Evolutionary conservation across 768 basidiomycete genomes (phyloP).

Genomic region (Mrakia gelida): DNA sequence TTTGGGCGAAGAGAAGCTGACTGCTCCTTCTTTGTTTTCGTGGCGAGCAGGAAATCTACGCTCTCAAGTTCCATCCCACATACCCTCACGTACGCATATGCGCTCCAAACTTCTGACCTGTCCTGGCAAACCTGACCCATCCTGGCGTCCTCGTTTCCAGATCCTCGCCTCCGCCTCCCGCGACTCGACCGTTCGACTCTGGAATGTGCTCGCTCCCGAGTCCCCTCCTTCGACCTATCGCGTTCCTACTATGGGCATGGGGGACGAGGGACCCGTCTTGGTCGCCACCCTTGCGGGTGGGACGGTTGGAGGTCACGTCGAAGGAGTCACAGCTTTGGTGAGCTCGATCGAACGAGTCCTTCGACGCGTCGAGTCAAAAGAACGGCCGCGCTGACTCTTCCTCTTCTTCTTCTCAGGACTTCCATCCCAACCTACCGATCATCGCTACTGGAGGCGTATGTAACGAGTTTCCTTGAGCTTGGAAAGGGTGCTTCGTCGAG

Average conservation of each 20-base stretch:
- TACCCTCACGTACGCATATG: conserved; percentile 25
- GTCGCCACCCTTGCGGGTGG: conserved; percentile 17
- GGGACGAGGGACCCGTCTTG: conserved; percentile 23
- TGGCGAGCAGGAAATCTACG: conserved; percentile 34
- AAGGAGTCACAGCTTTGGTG: conserved; percentile 23
- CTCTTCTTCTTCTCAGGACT: conserved; percentile 2
- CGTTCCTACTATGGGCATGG: conserved; percentile 15
- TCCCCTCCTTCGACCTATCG: neutral
- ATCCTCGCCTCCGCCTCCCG: conserved; percentile 39
- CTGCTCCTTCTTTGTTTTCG: neutral
- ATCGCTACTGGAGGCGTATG: conserved; percentile 25
- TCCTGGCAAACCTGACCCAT: too few species aligned
- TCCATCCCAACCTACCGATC: conserved; percentile 26
- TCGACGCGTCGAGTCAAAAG: too few species aligned
- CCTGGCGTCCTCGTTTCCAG: neutral
- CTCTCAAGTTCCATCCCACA: conserved; percentile 32
- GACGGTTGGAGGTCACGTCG: conserved; percentile 18
- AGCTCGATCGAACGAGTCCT: neutral
- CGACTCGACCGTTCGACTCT: conserved; percentile 40
- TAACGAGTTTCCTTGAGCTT: neutral
- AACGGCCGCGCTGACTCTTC: neutral
- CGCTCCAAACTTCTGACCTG: neutral
- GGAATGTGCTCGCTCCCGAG: conserved; percentile 38
- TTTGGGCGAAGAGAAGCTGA: neutral
- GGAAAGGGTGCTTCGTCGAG: too few species aligned